These are phyloP conservation scores for Alternaria infectoria DNA, from an alignment of 2,329 filamentous ascomycete genomes.

Conservation along the genomic window DNA sequence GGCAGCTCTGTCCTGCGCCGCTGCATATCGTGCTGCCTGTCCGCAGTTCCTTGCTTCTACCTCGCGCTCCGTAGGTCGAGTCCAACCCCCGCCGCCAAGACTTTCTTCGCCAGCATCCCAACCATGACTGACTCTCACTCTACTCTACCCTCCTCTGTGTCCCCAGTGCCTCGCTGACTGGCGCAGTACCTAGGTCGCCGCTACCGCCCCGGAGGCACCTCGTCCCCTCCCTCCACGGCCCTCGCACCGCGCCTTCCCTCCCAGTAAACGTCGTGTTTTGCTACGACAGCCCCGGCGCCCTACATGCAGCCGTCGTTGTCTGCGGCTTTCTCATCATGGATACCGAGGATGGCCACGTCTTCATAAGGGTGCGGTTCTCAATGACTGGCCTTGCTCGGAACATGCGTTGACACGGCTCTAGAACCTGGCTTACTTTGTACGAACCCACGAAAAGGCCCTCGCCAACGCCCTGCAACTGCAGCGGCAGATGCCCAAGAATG, in stretches of 20 bases:
- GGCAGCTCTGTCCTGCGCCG: constrained; percentile 36
- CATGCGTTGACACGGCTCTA: constrained; percentile 53
- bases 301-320: constrained; percentile 44
- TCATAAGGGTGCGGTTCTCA: constrained; percentile 73
- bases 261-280: constrained; percentile 6
- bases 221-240: constrained; percentile 19
- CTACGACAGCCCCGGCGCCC: constrained; percentile 17
- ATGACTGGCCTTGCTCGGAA: not conserved
- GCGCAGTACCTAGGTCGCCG: constrained; percentile 27
- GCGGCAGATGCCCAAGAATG: constrained; percentile 73
- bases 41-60: constrained; percentile 21
- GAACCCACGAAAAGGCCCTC: constrained; percentile 94
- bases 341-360: constrained; percentile 87
- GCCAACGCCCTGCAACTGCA: constrained; percentile 92
- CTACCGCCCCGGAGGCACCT: constrained; percentile 29
- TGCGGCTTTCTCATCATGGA: constrained; percentile 64
- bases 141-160: constrained; percentile 2
- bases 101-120: constrained; percentile 16
- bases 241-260: constrained; percentile 13
- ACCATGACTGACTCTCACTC: constrained; percentile 10
- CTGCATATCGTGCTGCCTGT: constrained; percentile 45
- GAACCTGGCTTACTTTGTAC: constrained; percentile 96
- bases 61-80: constrained; percentile 24
- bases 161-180: constrained; percentile 26
- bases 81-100: constrained; percentile 26